Base-by-base conservation (phyloP, 805 yeast genomes). In the Jamesozyma rosinii region DNA sequence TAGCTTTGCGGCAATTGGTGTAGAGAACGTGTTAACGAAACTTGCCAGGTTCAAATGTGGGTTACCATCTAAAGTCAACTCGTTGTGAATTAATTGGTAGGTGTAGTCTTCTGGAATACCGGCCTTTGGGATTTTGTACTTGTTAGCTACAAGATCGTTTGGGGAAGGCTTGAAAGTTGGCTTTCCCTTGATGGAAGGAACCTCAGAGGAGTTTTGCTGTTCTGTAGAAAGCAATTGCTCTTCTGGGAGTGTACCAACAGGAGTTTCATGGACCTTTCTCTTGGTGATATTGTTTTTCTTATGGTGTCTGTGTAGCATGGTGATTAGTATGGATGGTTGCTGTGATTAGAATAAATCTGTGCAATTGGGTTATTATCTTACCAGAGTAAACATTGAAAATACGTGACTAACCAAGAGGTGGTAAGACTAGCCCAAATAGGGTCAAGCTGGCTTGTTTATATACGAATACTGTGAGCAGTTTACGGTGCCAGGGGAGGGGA, bases 11-110 rank as follows among this genome's bases (percentile, higher is more conserved):
- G 81, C 77, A 17, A 63, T 62, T n/a, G 69, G 74, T 43, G 77
- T 77, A 19, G 81, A 58, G 50, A 69, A 73, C 6, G 95, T 88
- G 65, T 84, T 85, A 49, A 88, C 97, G 59, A 88, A 88, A 26
- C 90, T 81, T 3, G 97, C 97, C 61, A 88, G 65, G 61, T 89
- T 88, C 60, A 88, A 70, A 18, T 79, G 76, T 20, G 95, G 92
- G 52, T 73, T 78, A 15, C 96, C 96, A 59, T 88, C 96, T 46
- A 89, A 70, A 13, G 79, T 68, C 63, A 89, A 68, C 50, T 84
- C 95, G 56, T 82, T 83, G 50, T 74, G 78, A 47, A 88, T 69
- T 55, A 82, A 64, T 34, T 77, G 70, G 57, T 78, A 81, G 9
- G 86, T 81, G 41, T 70, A 59, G 6, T 67, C 67, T 2, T 75